Conservation (phyloP, 75 land plant species). For the Sequoia sempervirens region DNA sequence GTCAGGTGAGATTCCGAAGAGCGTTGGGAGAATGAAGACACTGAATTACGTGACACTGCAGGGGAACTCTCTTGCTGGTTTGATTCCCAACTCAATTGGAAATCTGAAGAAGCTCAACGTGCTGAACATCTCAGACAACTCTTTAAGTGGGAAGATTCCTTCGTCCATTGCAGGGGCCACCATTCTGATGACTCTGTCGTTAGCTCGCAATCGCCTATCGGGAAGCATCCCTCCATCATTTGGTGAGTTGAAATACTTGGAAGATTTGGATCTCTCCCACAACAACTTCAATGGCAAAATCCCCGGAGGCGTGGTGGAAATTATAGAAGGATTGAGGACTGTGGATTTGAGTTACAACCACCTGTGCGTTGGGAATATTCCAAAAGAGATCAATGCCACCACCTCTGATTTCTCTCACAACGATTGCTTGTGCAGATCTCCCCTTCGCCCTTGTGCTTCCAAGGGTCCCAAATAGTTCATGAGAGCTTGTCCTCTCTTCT, state of each 20-base stretch:
- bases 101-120: background rate
- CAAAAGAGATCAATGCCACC: background rate
- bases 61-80: background rate
- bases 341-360: background rate
- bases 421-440: background rate
- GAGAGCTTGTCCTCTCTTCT: too few species aligned
- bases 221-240: background rate
- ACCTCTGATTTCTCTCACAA: background rate
- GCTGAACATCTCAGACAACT: background rate
- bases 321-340: background rate
- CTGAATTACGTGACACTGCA: background rate
- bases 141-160: background rate
- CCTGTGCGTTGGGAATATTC: background rate
- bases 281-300: background rate
- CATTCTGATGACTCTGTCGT: background rate
- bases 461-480: too few species aligned
- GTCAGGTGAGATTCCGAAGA: too few species aligned
- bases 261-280: background rate
- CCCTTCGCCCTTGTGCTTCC: too few species aligned
- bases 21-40: background rate
- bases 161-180: background rate
- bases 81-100: background rate
- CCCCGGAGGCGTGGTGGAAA: background rate
- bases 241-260: background rate
- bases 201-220: background rate